phyloP scores from a whole-genome alignment of 2,329 filamentous ascomycete species.

The Colletotrichum incanum region DNA sequence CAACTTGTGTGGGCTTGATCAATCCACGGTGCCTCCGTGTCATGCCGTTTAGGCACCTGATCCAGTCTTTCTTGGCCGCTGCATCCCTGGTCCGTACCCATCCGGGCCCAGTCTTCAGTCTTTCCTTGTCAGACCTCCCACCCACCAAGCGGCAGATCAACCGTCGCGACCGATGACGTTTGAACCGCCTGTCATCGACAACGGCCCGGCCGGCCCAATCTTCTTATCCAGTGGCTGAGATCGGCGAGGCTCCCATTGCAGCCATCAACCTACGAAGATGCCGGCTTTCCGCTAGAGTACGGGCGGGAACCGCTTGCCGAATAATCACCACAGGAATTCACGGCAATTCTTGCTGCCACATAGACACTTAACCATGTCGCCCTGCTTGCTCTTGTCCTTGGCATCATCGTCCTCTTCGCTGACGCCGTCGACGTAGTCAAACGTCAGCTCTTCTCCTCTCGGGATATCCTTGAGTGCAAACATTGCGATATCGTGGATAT shows the following conservation, averaged over 20 bases:
- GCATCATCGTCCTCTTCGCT: conserved; percentile 65
- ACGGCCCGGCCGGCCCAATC: background rate
- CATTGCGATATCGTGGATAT: conserved; percentile 83
- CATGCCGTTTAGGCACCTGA: background rate
- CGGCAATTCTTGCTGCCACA: conserved; percentile 79
- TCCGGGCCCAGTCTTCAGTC: conserved; percentile 3
- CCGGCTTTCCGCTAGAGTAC: too few species aligned
- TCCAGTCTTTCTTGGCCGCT: background rate
- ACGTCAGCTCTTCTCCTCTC: conserved; percentile 80
- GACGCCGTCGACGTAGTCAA: conserved; percentile 82
- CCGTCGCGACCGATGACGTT: conserved; percentile 20
- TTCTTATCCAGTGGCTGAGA: background rate
- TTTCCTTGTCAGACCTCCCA: background rate
- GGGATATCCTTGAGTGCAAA: conserved; percentile 80
- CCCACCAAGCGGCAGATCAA: background rate
- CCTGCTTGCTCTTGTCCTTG: conserved; percentile 62
- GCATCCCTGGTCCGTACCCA: background rate
- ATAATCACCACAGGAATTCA: conserved; percentile 75
- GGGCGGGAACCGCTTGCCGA: too few species aligned
- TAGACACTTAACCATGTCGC: conserved; percentile 71
- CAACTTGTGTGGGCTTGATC: conserved; percentile 20
- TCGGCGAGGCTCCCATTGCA: background rate
- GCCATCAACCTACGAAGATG: background rate
- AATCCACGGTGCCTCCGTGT: conserved; percentile 24
- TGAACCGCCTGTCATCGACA: conserved; percentile 7